phyloP scores from a whole-genome alignment of 352 stramenopile species.

The Phytophthora agathidicida region DNA sequence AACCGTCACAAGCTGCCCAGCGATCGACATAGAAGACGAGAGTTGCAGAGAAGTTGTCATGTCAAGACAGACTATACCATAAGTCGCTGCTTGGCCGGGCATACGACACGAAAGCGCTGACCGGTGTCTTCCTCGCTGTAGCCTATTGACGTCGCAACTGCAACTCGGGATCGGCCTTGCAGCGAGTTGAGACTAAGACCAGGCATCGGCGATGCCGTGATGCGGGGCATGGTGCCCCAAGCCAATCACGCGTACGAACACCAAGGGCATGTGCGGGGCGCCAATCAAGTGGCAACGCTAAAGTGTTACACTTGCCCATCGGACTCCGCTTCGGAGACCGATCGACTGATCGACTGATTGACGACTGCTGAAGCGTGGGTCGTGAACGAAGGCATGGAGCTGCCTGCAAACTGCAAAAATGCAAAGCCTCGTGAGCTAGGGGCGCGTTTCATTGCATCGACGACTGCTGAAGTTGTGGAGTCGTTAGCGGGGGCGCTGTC shows the following conservation, averaged over 20 bases:
- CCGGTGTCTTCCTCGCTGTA: conserved; percentile 11
- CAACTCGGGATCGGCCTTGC: conserved; percentile 1
- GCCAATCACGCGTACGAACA: conserved; percentile 28
- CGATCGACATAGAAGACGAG: conserved; percentile 4
- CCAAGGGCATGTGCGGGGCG: conserved; percentile 15
- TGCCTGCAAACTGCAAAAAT: too few species aligned
- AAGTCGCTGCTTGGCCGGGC: conserved; percentile 8
- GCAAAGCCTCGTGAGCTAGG: too few species aligned
- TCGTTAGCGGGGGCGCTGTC: not conserved
- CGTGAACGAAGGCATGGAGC: too few species aligned
- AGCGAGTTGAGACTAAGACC: not conserved
- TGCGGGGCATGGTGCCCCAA: conserved; percentile 14
- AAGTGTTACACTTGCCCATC: not conserved
- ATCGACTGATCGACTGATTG: conserved; percentile 5
- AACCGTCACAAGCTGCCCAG: conserved; percentile 26
- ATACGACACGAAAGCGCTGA: conserved; percentile 3
- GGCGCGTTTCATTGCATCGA: not conserved
- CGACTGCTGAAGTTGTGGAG: conserved; percentile 3
- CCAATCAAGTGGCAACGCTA: conserved; percentile 32
- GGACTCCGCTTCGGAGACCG: too few species aligned
- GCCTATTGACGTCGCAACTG: conserved; percentile 25
- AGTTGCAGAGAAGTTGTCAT: conserved; percentile 21
- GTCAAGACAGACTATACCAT: conserved; percentile 13
- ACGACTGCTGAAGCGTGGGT: conserved; percentile 6
- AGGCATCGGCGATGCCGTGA: conserved; percentile 21